Conservation (phyloP, 805 yeast species). For the Gaillardinia entomophila region DNA sequence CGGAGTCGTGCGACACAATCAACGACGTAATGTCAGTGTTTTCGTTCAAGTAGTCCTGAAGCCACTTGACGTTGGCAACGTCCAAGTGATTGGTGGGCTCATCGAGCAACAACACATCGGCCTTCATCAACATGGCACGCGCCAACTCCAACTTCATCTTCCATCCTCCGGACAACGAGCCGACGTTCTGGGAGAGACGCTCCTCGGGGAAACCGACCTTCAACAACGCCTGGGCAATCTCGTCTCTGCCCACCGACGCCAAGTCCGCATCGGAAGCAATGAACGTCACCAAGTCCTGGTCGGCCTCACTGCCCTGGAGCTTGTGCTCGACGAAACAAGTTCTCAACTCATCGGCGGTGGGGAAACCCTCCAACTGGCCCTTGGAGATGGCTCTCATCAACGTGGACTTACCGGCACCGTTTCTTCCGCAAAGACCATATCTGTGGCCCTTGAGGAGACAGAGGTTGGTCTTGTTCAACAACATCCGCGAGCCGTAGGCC, state of each 20-base stretch:
- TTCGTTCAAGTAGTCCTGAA: conserved; percentile 76
- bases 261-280: conserved; percentile 88
- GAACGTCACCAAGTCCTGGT: conserved; percentile 79
- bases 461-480: conserved; percentile 85
- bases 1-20: conserved; percentile 97
- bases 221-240: conserved; percentile 68
- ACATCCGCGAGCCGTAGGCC: conserved; percentile 97
- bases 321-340: conserved; percentile 98
- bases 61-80: conserved; percentile 89
- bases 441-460: conserved; percentile 91
- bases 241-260: conserved; percentile 53
- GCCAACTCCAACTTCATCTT: conserved; percentile 97
- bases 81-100: conserved; percentile 99
- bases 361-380: conserved; percentile 97
- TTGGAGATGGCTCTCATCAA: conserved; percentile 94
- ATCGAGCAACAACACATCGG: conserved; percentile 88
- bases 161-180: conserved; percentile 98
- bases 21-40: conserved; percentile 88
- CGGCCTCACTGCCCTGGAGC: conserved; percentile 91
- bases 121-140: conserved; percentile 97
- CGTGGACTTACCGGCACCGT: conserved; percentile 98
- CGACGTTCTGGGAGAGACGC: conserved; percentile 85
- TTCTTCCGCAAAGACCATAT: conserved; percentile 96
- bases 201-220: conserved; percentile 90
- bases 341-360: conserved; percentile 75